phyloP scores from a whole-genome alignment of 257 asterid genomes.

The Fraxinus quadrangulata region DNA sequence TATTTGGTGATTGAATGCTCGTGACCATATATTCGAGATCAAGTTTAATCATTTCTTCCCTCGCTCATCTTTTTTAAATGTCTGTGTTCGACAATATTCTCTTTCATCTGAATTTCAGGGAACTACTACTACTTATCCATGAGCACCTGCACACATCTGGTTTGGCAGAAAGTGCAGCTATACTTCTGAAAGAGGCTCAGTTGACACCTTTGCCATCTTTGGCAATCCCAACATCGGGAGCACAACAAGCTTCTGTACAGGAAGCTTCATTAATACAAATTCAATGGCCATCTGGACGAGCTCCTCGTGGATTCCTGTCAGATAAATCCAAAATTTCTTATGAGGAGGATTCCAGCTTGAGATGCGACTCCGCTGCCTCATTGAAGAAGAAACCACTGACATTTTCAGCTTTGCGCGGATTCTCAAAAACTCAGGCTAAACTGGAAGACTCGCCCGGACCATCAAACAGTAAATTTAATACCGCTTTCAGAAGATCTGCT shows the following conservation, averaged over 20 bases:
- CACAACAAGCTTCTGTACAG: conserved; percentile 69
- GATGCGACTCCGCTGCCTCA: conserved; percentile 50
- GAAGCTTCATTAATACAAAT: conserved; percentile 64
- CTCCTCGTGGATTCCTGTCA: conserved; percentile 66
- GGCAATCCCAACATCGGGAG: conserved; percentile 81
- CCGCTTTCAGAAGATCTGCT: conserved; percentile 38
- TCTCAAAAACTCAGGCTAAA: conserved; percentile 39
- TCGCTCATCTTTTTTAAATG: neutral
- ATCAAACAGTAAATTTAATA: conserved; percentile 43
- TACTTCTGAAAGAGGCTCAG: conserved; percentile 86
- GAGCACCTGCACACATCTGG: conserved; percentile 98
- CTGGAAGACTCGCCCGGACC: conserved; percentile 49
- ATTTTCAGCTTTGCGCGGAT: conserved; percentile 46
- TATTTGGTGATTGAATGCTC: conserved; percentile 33
- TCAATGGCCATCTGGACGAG: conserved; percentile 93
- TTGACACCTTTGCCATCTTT: conserved; percentile 87
- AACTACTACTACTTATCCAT: conserved; percentile 83
- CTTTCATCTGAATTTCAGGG: conserved; percentile 55
- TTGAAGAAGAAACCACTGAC: conserved; percentile 54
- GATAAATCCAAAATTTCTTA: conserved; percentile 53
- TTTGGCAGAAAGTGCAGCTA: conserved; percentile 63
- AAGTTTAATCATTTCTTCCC: neutral
- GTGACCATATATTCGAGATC: neutral
- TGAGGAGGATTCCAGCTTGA: conserved; percentile 50
- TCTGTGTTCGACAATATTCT: conserved; percentile 16